phyloP scores from a whole-genome alignment of 345 rosid species.

The Chamaenerion angustifolium region DNA sequence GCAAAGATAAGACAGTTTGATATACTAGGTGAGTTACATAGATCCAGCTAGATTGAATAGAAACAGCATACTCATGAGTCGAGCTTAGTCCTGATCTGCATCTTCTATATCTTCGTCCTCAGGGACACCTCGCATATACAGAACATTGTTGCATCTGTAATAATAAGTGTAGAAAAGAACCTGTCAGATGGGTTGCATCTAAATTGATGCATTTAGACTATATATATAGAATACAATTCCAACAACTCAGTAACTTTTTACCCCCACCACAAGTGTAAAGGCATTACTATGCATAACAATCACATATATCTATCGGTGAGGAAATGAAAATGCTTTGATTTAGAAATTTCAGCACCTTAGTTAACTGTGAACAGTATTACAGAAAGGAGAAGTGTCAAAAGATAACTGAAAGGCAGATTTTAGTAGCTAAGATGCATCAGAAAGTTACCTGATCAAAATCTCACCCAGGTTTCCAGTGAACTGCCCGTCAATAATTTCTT shows the following conservation, averaged over 20 bases:
- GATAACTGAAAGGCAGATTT: background rate
- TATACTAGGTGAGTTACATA: too few relatives aligned
- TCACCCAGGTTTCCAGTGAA: slow-evolving; percentile 81
- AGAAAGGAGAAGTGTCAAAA: background rate
- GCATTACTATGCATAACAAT: too few relatives aligned
- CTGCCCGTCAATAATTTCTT: slow-evolving; percentile 75
- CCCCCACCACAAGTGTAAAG: too few relatives aligned
- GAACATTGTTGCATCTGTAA: slow-evolving; percentile 82
- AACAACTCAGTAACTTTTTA: background rate
- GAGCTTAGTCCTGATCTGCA: slow-evolving; percentile 41
- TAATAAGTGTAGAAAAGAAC: background rate
- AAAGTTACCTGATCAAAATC: slow-evolving; percentile 63
- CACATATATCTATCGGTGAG: too few relatives aligned
- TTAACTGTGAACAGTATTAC: background rate
- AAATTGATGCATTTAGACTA: too few relatives aligned
- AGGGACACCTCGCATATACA: slow-evolving; percentile 80
- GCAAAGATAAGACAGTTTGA: too few relatives aligned
- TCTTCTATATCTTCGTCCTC: slow-evolving; percentile 89
- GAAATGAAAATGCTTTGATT: too few relatives aligned
- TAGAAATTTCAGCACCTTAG: too few relatives aligned
- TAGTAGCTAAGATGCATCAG: background rate
- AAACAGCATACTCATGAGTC: too few relatives aligned
- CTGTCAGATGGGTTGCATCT: background rate
- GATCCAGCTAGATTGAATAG: too few relatives aligned
- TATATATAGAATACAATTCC: too few relatives aligned